Base-by-base conservation (phyloP, 2,329 filamentous ascomycete genomes). In the Ophiostoma sp. region DNA sequence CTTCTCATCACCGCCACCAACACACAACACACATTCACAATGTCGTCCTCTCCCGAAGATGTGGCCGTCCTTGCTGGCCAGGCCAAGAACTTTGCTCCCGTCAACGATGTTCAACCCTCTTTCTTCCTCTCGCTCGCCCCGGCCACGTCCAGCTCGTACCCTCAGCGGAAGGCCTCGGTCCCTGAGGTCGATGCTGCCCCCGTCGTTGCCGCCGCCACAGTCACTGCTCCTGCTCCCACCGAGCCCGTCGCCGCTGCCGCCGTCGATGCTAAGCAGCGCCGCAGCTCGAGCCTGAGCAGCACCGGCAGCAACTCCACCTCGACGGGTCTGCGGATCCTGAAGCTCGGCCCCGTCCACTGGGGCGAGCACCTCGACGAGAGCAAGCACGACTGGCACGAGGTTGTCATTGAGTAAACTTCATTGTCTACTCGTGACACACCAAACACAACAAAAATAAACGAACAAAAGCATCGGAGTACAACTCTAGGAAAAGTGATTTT, bases 311-410 rank as follows among this genome's bases (percentile, higher is more conserved):
- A 78, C 70, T 52, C 39, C 59, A 45, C 36, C 77, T 78, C 78
- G 72, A 75, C 77, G 50, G 77, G 78, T 73, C 80, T 83, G 77
- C 84, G 85, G 74, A 87, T 91, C 80, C 85, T 91, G 77, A 90
- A 90, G 84, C 87, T 91, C 73, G 87, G 87, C 31, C 89, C 89
- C 45, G 88, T 91, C 74, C 88, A 90, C 85, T 90, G 85, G 81
- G 89, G 89, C 76, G 88, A 88, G 83, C 87, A 89, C 80, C 82
- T 82, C 28, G 87, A 84, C 75, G 87, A 86, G 72, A 83, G 88
- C 83, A 85, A 87, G 82, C 84, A 82, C 63, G 88, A 90, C 83
- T 90, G 83, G 80, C 81, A 86, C 80, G 85, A 87, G 78, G 81
- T 85, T 55, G 81, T 82, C 42, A 79, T 85, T 75, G 81, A 83